Evolutionary conservation across 495 filamentous ascomycete genomes (phyloP).

Genomic region (Glarea lozoyensis): DNA sequence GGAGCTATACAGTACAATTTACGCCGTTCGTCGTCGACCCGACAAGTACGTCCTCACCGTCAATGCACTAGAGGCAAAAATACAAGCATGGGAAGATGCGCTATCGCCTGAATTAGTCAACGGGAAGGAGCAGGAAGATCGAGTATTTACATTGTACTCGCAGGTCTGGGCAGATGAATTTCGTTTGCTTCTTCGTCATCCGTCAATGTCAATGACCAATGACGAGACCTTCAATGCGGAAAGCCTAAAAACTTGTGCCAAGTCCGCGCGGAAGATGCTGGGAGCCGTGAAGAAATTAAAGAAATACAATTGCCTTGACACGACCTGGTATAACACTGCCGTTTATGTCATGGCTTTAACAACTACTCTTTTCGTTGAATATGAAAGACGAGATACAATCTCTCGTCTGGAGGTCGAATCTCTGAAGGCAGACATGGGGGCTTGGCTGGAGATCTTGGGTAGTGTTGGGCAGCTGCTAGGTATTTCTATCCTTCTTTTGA

Average conservation of each 20-base stretch:
- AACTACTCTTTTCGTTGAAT: constrained; percentile 61
- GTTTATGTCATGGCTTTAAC: constrained; percentile 67
- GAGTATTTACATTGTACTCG: constrained; percentile 41
- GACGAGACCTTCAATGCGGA: constrained; percentile 50
- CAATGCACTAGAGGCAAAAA: constrained; percentile 48
- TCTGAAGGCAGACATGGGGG: constrained; percentile 56
- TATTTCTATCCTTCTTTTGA: constrained; percentile 5
- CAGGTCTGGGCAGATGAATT: constrained; percentile 40
- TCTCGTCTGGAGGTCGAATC: constrained; percentile 41
- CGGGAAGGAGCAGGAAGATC: constrained; percentile 35
- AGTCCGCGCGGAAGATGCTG: constrained; percentile 54
- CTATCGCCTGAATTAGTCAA: constrained; percentile 45
- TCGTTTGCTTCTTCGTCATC: constrained; percentile 53
- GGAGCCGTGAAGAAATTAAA: constrained; percentile 47
- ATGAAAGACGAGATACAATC: constrained; percentile 52
- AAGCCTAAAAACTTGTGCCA: constrained; percentile 60
- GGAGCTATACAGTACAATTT: constrained; percentile 64
- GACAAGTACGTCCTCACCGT: constrained; percentile 54
- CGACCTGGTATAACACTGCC: constrained; percentile 67
- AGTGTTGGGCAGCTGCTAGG: constrained; percentile 31
- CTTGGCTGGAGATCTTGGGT: constrained; percentile 58
- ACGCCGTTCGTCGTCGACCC: constrained; percentile 50
- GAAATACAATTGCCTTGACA: constrained; percentile 60
- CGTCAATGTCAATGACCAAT: constrained; percentile 55
- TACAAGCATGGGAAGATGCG: constrained; percentile 44